Evolutionary conservation across 2,329 filamentous ascomycete species (phyloP), one percentile per base, ranked within the genome.

Genomic region (Iodosphaeria phyllophila): DNA sequence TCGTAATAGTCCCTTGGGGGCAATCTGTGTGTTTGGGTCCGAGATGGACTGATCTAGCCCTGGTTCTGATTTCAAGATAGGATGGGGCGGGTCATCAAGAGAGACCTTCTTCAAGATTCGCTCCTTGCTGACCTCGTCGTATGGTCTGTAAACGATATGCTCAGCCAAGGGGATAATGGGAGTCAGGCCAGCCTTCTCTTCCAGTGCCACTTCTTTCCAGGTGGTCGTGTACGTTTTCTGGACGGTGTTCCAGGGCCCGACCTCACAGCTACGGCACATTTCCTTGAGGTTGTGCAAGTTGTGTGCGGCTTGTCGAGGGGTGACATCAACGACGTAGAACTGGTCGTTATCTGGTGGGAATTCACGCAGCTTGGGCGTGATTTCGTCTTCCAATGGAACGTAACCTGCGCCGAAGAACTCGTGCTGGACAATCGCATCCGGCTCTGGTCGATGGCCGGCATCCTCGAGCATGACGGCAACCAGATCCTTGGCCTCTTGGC

Each of bases 381-480:
- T 73, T 33, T 74, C 68, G 20, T 56, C 49, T 11, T 60, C 43
- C 7, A 52, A 47, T 6, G 79, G 80, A 46, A 86, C 69, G 46
- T 74, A 82, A 9, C 77, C 77, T 16, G 72, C 62, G 26, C 65
- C 68, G 55, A 89, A 89, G 47, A 86, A 89, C 5, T 69, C 58
- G 41, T 89, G 79, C 35, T 77, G 68, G 20, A 86, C 73, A 38
- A 89, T 84, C 23, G 60, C 58, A 41, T 89, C 80, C 1, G 79
- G 76, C 25, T 72, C 69, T 2, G 78, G 79, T 32, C 79, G 64
- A 38, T 66, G 57, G 39, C 83, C 72, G 25, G 82, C 75, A 29
- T 80, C 72, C 34, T 79, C 66, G 13, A 89, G 60, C 51, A 89
- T 68, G 14, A 63, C 67, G 12, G 76, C 73, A 11, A 89, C 80